Evolutionary conservation across 2,329 filamentous ascomycete species (phyloP), one percentile per base, ranked within the genome.

Genomic region (Basipetospora sp.): DNA sequence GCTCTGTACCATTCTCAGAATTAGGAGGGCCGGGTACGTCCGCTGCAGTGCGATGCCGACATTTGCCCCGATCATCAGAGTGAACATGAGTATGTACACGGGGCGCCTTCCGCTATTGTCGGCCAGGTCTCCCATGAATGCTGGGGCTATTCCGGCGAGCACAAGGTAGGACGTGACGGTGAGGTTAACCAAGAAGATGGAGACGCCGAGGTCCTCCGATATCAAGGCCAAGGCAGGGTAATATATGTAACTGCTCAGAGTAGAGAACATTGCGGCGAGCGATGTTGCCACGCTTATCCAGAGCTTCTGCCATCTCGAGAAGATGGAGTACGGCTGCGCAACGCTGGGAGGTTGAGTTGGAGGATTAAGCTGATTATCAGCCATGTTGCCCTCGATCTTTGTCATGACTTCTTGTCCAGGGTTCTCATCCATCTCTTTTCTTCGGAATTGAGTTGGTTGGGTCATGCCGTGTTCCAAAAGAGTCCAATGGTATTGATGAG

Each of bases 111-210:
- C 71, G 4, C 63, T 57, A 38, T 56, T 58, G 44, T 76, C 72
- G 1, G 66, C 67, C 22, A 75, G 63, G 36, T 69, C 66, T 2
- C 70, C 33, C 85, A 92, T 35, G 33, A 80, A 50, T 5, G 67
- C 70, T 0, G 75, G 76, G 0, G 74, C 63, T 2, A 80, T 52
- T 14, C 66, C 75, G 50, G 80, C 75, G 31, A 78, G 62, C 39
- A 80, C 64, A 69, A 75, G 72, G 49, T 72, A 77, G 1, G 71
- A 72, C 3, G 73, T 77, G 29, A 71, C 49, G 6, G 64, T 64
- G 36, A 70, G 48, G 47, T 69, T 69, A 45, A 69, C 53, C 25
- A 64, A 50, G 8, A 52, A 50, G 8, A 56, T 45, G 8, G 55
- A 55, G 31, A 65, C 60, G 14, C 50, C 41, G 2, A 65, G 48